A percentile compares a stretch with the other conserved stretches of the same genome.
These are phyloP conservation scores for Dissoconium aciculare DNA, from an alignment of 2,329 filamentous ascomycete species.

Conservation along the genomic window DNA sequence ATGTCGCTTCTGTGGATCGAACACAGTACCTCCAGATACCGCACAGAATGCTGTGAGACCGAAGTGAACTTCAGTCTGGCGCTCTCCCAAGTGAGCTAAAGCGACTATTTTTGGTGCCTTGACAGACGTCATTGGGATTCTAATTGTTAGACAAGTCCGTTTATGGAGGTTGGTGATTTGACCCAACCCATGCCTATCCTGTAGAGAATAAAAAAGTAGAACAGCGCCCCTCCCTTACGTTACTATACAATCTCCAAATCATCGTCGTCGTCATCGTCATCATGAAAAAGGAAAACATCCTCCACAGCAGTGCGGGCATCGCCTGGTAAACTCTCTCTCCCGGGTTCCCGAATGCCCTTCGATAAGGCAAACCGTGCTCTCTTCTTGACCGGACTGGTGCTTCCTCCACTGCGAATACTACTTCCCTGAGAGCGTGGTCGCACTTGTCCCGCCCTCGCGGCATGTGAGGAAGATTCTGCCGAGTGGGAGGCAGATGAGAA, in stretches of 20 bases:
- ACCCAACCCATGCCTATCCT: too few species aligned
- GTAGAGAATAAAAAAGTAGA: too few species aligned
- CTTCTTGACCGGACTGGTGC: constrained; percentile 30
- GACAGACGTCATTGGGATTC: too few species aligned
- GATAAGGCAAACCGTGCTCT: constrained; percentile 33
- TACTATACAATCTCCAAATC: constrained; percentile 34
- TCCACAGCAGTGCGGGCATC: constrained; percentile 24
- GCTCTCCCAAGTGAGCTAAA: constrained; percentile 25
- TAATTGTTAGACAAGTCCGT: too few species aligned
- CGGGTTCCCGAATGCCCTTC: constrained; percentile 36
- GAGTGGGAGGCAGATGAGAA: not conserved
- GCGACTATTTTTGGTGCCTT: too few species aligned
- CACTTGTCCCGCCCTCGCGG: constrained; percentile 2
- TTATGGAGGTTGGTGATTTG: too few species aligned
- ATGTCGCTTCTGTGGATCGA: constrained; percentile 25
- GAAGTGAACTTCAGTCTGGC: constrained; percentile 24
- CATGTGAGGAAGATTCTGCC: not conserved
- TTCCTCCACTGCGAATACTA: constrained; percentile 16
- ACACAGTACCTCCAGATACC: constrained; percentile 26
- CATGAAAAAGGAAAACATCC: constrained; percentile 17
- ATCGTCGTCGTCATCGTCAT: constrained; percentile 32
- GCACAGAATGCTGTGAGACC: constrained; percentile 14
- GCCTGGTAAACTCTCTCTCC: constrained; percentile 31
- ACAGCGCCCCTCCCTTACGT: too few species aligned
- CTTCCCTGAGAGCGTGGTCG: constrained; percentile 13